Evolutionary conservation across 768 basidiomycete genomes (phyloP).

Genomic region (Termitomyces bulborhizus): DNA sequence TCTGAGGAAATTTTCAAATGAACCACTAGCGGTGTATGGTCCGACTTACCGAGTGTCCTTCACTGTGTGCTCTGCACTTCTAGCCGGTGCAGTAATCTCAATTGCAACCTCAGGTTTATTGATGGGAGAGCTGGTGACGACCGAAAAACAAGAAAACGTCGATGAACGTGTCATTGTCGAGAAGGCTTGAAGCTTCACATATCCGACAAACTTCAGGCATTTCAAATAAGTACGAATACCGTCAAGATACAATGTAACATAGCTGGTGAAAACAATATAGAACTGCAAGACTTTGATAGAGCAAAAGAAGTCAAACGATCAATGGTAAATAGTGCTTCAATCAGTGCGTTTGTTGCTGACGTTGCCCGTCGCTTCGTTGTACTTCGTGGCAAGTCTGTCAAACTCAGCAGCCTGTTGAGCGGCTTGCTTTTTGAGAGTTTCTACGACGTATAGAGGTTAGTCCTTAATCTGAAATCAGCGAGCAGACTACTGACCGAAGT

Average conservation of each 20-base stretch:
- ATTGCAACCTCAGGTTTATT: constrained; percentile 5
- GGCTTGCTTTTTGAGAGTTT: constrained; percentile 79
- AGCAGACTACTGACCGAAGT: constrained; percentile 43
- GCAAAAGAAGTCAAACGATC: neutral
- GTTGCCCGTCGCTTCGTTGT: constrained; percentile 62
- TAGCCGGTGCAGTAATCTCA: constrained; percentile 5
- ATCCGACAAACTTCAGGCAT: neutral
- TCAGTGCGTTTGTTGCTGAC: constrained; percentile 59
- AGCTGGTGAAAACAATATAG: neutral
- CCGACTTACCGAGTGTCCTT: constrained; percentile 12
- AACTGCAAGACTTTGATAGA: neutral
- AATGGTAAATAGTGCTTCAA: neutral
- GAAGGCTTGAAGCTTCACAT: neutral
- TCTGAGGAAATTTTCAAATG: neutral
- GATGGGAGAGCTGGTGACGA: constrained; percentile 4
- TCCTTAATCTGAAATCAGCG: neutral
- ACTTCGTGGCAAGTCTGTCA: constrained; percentile 73
- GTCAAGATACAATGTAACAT: neutral
- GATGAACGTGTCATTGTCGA: neutral
- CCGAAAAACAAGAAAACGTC: neutral
- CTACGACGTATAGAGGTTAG: constrained; percentile 26
- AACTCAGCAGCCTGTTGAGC: constrained; percentile 73
- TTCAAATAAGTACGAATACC: neutral
- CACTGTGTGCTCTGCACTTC: constrained; percentile 5
- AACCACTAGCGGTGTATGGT: constrained; percentile 8